phyloP scores from a whole-genome alignment of 306 rosid genomes.

The Cicer bijugum region DNA sequence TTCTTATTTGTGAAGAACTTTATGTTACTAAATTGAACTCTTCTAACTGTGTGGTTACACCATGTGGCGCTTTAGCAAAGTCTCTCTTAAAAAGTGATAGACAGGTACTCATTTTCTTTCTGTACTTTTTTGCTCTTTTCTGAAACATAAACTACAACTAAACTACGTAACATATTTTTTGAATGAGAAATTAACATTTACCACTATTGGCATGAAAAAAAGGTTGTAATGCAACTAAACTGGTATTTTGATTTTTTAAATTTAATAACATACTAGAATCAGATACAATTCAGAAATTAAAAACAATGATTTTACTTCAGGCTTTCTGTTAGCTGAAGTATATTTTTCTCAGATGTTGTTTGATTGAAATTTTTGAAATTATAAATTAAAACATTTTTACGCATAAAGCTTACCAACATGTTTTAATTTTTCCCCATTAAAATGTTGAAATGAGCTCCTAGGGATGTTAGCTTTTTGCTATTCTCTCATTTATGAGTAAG shows the following conservation, averaged over 20 bases:
- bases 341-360: background rate
- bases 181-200: conserved; percentile 13
- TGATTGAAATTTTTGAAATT: conserved; percentile 10
- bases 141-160: background rate
- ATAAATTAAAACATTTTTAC: background rate
- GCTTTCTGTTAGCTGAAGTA: conserved; percentile 13
- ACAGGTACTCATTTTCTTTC: conserved; percentile 60
- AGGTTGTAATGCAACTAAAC: background rate
- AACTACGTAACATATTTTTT: background rate
- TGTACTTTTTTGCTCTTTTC: conserved; percentile 15
- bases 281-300: conserved; percentile 12
- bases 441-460: background rate
- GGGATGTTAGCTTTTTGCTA: conserved; percentile 16
- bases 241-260: conserved; percentile 29
- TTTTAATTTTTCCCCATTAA: background rate
- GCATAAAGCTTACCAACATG: background rate
- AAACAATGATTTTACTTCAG: conserved; percentile 32
- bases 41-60: conserved; percentile 62
- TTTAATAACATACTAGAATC: conserved; percentile 33
- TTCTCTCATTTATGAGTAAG: conserved; percentile 31
- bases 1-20: conserved; percentile 83
- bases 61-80: conserved; percentile 85
- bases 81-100: conserved; percentile 82
- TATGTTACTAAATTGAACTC: conserved; percentile 61
- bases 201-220: background rate